phyloP scores from a whole-genome alignment of 768 basidiomycete species.

The Filobasidium floriforme region DNA sequence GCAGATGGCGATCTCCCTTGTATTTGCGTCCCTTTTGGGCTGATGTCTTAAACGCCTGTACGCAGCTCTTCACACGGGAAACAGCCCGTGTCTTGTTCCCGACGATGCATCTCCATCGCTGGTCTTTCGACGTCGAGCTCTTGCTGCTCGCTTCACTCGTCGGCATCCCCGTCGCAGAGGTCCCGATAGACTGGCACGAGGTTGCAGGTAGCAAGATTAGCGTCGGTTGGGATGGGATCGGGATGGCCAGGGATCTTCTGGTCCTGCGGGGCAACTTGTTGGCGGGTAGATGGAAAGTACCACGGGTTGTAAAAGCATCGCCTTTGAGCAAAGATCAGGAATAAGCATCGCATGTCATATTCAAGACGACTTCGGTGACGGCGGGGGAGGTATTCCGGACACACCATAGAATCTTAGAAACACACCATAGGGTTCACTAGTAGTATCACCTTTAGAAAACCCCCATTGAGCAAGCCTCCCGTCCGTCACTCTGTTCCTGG shows the following conservation, averaged over 20 bases:
- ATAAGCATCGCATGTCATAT: too few relatives aligned
- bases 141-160: conserved; percentile 74
- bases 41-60: neutral
- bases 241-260: conserved; percentile 81
- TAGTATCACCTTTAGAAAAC: too few relatives aligned
- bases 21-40: neutral
- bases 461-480: too few relatives aligned
- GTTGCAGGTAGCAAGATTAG: conserved; percentile 86
- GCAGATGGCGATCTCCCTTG: neutral
- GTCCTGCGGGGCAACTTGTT: conserved; percentile 74
- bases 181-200: conserved; percentile 88
- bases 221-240: conserved; percentile 71
- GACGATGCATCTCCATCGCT: conserved; percentile 73
- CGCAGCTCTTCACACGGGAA: conserved; percentile 64
- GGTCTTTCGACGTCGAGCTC: conserved; percentile 96
- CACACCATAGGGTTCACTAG: too few relatives aligned
- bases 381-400: too few relatives aligned
- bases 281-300: conserved; percentile 58
- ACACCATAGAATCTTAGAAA: too few relatives aligned
- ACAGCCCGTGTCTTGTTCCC: conserved; percentile 80
- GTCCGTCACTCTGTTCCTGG: too few relatives aligned
- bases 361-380: too few relatives aligned
- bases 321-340: too few relatives aligned
- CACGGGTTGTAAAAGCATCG: conserved; percentile 1
- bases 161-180: conserved; percentile 70